Conservation (phyloP, 2,329 filamentous ascomycete genomes). For the Penicillium sp. region DNA sequence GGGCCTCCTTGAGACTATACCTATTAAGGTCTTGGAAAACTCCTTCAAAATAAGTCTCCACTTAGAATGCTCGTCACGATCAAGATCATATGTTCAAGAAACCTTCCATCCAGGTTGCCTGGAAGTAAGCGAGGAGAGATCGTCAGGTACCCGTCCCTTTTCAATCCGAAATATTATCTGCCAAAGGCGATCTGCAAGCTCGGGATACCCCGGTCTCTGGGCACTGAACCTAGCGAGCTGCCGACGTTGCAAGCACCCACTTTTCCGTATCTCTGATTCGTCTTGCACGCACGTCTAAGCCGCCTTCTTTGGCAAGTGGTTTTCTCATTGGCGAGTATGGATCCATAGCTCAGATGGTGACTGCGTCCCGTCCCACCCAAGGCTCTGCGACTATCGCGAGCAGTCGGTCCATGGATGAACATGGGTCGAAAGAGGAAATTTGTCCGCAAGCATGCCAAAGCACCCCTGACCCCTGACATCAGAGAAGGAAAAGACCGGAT, state of each 20-base stretch:
- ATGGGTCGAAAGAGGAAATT: constrained; percentile 7
- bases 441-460: neutral
- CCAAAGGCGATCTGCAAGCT: neutral
- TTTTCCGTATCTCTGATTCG: too few relatives aligned
- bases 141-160: constrained; percentile 1
- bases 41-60: too few relatives aligned
- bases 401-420: neutral
- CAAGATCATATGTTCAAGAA: neutral
- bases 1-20: neutral
- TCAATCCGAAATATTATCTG: neutral
- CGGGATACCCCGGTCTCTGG: neutral
- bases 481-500: neutral
- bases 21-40: neutral
- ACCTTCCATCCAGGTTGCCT: neutral
- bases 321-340: neutral
- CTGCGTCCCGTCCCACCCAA: neutral
- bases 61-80: neutral
- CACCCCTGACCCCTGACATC: constrained; percentile 4
- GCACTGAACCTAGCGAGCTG: neutral
- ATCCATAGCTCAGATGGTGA: neutral
- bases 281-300: neutral
- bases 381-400: neutral
- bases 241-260: neutral
- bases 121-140: neutral
- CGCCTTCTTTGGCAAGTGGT: neutral